A percentile compares a stretch with the other conserved stretches of the same genome.
Evolutionary conservation across 108 stramenopile genomes (phyloP).

Genomic region (Cyclotella atomus): DNA sequence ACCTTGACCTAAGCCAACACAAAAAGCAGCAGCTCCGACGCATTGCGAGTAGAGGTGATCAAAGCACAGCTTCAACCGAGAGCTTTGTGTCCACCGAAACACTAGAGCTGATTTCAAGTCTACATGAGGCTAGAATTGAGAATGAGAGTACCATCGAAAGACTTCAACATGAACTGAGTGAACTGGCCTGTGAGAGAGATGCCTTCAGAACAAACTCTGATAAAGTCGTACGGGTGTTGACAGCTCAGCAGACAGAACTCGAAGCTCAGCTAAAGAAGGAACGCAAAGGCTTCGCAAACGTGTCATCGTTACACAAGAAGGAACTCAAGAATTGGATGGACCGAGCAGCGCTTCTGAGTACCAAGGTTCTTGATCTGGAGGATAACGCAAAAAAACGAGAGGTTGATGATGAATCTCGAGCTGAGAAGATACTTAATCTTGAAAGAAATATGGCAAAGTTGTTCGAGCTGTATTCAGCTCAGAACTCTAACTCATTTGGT

Average conservation of each 20-base stretch:
- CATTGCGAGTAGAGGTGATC: background rate
- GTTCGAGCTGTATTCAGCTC: background rate
- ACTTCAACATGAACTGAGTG: conserved; percentile 11
- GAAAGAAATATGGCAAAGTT: background rate
- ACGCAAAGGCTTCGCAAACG: conserved; percentile 19
- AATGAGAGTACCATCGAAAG: conserved; percentile 25
- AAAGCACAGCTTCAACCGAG: background rate
- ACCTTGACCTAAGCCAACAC: background rate
- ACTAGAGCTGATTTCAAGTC: conserved; percentile 9
- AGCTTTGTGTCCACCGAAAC: background rate
- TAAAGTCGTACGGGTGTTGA: conserved; percentile 13
- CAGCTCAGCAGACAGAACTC: conserved; percentile 19
- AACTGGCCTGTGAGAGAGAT: conserved; percentile 22
- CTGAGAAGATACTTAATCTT: background rate
- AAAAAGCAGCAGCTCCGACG: background rate
- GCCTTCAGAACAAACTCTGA: conserved; percentile 31
- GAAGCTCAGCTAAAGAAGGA: conserved; percentile 18
- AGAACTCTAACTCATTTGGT: background rate
- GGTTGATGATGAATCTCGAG: conserved; percentile 3
- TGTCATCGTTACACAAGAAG: conserved; percentile 16
- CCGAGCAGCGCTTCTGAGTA: conserved; percentile 13
- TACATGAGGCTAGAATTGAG: conserved; percentile 26
- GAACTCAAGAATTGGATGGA: conserved; percentile 27
- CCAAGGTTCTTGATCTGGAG: conserved; percentile 19
- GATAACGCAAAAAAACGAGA: conserved; percentile 4